Base-by-base conservation (phyloP, 768 basidiomycete species). In the Amanita rubescens region DNA sequence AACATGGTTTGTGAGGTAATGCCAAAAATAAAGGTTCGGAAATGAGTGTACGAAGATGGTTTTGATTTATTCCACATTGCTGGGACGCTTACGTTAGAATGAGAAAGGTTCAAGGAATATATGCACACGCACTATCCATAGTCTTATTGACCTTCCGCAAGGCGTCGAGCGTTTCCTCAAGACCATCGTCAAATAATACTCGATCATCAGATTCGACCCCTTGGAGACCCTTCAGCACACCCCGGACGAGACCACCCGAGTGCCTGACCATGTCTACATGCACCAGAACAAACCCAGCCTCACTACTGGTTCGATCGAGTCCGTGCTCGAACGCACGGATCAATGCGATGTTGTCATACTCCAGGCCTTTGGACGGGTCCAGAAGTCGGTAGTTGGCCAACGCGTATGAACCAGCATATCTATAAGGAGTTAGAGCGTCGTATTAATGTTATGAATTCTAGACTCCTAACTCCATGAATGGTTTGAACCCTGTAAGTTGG, bases 21-120 rank as follows among this genome's bases (percentile, higher is more conserved):
- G 34, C 68, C 68, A 47, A 69, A 68, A 25, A 69, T 69, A 49
- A 69, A 69, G 25, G 64, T 65, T 45, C 68, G 60, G 57, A 69
- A 68, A 5, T 63, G 65, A n/a, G 61, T 59, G 54, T 69, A 69
- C 20, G 49, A 39, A 6, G 20, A 64, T 59, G 63, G 64, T n/a
- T 63, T 65, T 37, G 58, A 60, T 45, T 63, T 61, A 3, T 54
- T 57, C 65, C 65, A 66, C 67, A 68, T 68, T 0, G 22, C 49
- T 50, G 24, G 3, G 15, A 5, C n/a, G 20, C 11, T 20, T n/a
- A 8, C 27, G 20, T 50, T 15, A 30, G 35, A 22, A 25, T 22
- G 15, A 7, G 9, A 3, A n/a, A 25, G 30, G 12, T 12, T 50
- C 33, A 15, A 17, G 10, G 10, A 15, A 39, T 38, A 10, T 3